Conservation (phyloP, 345 rosid species). For the Gossypium longicalyx region DNA sequence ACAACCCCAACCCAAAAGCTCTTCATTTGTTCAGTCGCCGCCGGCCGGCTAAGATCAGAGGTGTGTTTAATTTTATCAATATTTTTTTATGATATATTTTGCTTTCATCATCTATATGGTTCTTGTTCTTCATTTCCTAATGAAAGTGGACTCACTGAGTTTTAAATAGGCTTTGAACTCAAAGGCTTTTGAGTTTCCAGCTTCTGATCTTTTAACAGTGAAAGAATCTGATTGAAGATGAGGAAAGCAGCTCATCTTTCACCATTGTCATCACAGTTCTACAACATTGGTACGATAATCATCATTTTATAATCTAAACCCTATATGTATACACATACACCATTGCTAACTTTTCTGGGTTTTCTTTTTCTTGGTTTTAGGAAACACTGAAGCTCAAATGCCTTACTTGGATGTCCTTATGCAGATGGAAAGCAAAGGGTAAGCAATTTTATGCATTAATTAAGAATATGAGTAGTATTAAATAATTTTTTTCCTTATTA, state of each 20-base stretch:
- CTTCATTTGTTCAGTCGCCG: background rate
- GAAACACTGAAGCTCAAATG: conserved; percentile 35
- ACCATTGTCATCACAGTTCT: conserved; percentile 28
- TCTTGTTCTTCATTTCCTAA: no score
- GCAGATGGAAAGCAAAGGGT: conserved; percentile 33
- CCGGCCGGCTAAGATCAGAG: background rate
- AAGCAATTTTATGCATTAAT: background rate
- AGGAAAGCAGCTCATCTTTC: conserved; percentile 36
- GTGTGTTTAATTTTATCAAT: background rate
- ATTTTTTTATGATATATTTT: no score
- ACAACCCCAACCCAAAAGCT: background rate
- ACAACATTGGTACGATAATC: conserved; percentile 26
- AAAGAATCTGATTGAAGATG: conserved; percentile 18
- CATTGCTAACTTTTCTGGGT: background rate
- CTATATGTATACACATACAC: background rate
- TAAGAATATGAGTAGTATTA: no score
- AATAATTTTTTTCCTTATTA: background rate
- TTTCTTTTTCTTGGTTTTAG: conserved; percentile 24
- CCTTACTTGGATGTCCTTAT: conserved; percentile 26
- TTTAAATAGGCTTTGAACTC: background rate
- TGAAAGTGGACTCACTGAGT: background rate
- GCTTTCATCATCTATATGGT: no score
- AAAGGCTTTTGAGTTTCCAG: background rate
- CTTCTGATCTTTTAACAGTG: background rate
- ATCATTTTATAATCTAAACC: background rate